Conservation (phyloP, 2,329 filamentous ascomycete genomes). For the Rhinocladiella mackenziei region DNA sequence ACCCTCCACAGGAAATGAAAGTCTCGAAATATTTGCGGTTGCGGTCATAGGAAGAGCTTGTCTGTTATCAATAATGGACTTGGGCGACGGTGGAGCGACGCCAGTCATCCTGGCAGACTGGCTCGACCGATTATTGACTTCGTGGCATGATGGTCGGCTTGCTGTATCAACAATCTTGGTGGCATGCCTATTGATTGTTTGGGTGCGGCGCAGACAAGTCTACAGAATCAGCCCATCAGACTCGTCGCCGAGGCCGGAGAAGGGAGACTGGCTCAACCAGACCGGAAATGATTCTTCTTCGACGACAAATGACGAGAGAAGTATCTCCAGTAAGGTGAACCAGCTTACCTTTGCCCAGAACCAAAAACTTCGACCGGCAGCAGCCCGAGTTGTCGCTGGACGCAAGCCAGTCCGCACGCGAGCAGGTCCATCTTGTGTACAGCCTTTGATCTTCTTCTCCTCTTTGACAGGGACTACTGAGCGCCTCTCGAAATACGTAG, state of each 20-base stretch:
- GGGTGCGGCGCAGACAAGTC: constrained; percentile 15
- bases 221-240: constrained; percentile 1
- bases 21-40: too few species aligned
- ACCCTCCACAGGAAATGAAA: too few species aligned
- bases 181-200: constrained; percentile 11
- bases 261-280: constrained; percentile 17
- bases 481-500: constrained; percentile 62
- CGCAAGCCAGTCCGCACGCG: constrained; percentile 21
- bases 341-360: too few species aligned
- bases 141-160: constrained; percentile 27
- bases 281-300: background rate
- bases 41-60: too few species aligned
- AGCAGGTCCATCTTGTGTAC: constrained; percentile 35
- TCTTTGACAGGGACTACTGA: constrained; percentile 83
- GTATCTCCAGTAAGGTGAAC: background rate
- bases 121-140: constrained; percentile 22
- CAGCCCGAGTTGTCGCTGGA: constrained; percentile 25
- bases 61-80: constrained; percentile 21
- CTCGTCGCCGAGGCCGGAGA: constrained; percentile 21
- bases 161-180: constrained; percentile 10
- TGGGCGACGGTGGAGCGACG: constrained; percentile 22
- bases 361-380: constrained; percentile 19
- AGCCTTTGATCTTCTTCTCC: constrained; percentile 81
- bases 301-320: constrained; percentile 5
- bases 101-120: constrained; percentile 26